Percentiles rank a stretch among this genome's conserved stretches.
phyloP scores from a whole-genome alignment of 164 flowering plant species.

The Tetracentron sinense region DNA sequence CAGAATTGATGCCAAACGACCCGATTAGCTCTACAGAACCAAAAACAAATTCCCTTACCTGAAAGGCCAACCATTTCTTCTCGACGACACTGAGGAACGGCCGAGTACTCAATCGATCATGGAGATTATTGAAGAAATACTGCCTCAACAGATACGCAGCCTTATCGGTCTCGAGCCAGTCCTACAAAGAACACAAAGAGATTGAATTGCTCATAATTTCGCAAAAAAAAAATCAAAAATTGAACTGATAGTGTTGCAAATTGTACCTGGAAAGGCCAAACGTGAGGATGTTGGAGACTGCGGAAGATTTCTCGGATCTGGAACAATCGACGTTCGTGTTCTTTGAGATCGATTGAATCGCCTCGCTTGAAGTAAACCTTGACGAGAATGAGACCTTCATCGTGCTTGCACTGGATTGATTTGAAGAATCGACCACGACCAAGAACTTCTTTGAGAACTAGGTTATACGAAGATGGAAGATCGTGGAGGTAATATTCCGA shows the following conservation, averaged over 20 bases:
- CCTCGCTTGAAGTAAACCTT: conserved; percentile 99
- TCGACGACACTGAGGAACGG: conserved; percentile 90
- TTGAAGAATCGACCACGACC: conserved; percentile 91
- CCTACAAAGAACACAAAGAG: conserved; percentile 40
- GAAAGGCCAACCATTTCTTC: too few species aligned
- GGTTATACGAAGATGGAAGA: conserved; percentile 89
- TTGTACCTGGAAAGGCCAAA: conserved; percentile 95
- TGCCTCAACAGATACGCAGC: conserved; percentile 92
- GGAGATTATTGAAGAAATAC: conserved; percentile 84
- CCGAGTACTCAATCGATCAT: conserved; percentile 89
- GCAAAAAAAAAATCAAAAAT: not conserved
- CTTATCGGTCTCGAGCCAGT: conserved; percentile 94
- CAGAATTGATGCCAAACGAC: too few species aligned
- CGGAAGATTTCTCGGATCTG: conserved; percentile 64
- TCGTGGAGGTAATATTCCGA: conserved; percentile 97
- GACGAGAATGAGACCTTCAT: conserved; percentile 92
- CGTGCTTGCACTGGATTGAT: conserved; percentile 95
- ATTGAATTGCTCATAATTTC: too few species aligned
- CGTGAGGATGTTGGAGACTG: conserved; percentile 64
- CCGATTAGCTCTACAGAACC: too few species aligned
- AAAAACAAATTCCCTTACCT: too few species aligned
- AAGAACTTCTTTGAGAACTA: conserved; percentile 86
- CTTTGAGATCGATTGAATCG: conserved; percentile 73
- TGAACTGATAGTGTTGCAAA: not conserved
- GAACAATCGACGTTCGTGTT: conserved; percentile 69